These are phyloP conservation scores for Talaromyces stipitatus DNA, from an alignment of 495 filamentous ascomycete species.

Conservation along the genomic window DNA sequence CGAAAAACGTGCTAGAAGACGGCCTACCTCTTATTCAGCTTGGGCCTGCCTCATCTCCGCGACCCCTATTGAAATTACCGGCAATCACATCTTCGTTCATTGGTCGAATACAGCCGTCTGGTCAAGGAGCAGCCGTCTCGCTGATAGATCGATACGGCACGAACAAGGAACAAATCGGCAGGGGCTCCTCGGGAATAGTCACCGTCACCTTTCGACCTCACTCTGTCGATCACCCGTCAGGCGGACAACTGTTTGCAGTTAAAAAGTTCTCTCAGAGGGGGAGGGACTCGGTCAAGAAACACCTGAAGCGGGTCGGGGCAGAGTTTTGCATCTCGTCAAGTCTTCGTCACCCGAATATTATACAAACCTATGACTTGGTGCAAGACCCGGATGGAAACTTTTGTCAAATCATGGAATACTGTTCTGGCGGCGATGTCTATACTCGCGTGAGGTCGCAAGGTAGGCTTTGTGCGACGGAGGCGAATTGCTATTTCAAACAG, in stretches of 20 bases:
- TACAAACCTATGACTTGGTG: constrained; percentile 5
- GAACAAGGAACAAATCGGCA: constrained; percentile 8
- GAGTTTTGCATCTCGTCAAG: constrained; percentile 10
- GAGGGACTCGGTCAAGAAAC: constrained; percentile 4
- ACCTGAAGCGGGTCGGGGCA: constrained; percentile 7
- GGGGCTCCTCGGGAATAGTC: constrained; percentile 7
- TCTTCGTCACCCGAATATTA: constrained; percentile 5
- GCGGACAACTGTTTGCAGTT: constrained; percentile 10
- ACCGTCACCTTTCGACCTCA: constrained; percentile 4
- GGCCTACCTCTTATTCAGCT: background rate
- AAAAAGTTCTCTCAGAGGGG: constrained; percentile 5
- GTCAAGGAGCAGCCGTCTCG: background rate
- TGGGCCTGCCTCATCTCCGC: background rate
- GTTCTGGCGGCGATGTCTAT: constrained; percentile 7
- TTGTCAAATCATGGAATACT: constrained; percentile 9
- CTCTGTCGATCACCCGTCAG: constrained; percentile 3
- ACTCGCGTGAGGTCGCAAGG: constrained; percentile 1
- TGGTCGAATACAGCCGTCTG: background rate
- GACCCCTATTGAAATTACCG: background rate
- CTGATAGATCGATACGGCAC: constrained; percentile 4
- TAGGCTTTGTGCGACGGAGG: constrained; percentile 3
- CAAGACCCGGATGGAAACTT: constrained; percentile 2
- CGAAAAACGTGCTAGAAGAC: background rate
- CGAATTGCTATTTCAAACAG: constrained; percentile 9
- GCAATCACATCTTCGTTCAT: background rate